Base-by-base conservation (phyloP, 2,329 filamentous ascomycete species). In the Shiraia sp. region DNA sequence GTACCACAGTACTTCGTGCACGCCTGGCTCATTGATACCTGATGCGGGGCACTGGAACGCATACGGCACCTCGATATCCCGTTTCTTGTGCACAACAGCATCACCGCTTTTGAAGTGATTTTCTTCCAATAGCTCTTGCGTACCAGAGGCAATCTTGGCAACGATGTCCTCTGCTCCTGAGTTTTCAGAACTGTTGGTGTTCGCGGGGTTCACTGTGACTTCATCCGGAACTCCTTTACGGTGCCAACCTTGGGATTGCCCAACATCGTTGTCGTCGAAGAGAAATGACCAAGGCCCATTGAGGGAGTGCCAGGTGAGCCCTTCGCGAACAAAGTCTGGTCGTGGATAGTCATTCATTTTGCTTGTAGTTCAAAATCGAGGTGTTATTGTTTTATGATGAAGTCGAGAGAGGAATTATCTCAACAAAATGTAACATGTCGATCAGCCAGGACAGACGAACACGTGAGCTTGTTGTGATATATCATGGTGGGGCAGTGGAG, bases 1-100 rank as follows among this genome's bases (percentile, higher is more conserved):
- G 54, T 87, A 87, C 83, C 83, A 87, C 7, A 87, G 61, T 3
- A 86, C 79, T 61, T 86, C 82, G 57, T 87, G 84, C 2, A 81
- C 80, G 35, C 77, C 79, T 39, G 76, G 76, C 24, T 84, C 77
- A 45, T 79, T 74, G 50, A 86, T 79, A 2, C 82, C 81, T 0
- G 82, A 86, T 0, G 82, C 82, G 0, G 78, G 77, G 4, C 78
- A 76, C 59, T 87, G 84, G 55, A 85, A 87, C 2, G 81, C 82
- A 50, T 79, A 87, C 0, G 83, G 83, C 0, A 87, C 82, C 25
- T 76, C 71, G 47, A 87, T 86, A 8, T 74, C 71, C 17, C 73
- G 72, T 57, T 78, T 80, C 10, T 63, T 54, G 43, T 78, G 61
- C 10, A 66, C 68, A 0, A 54, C 48, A 10, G 60, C 47, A 2